phyloP scores from a whole-genome alignment of 2,329 filamentous ascomycete species.

The Fusarium acutatum region DNA sequence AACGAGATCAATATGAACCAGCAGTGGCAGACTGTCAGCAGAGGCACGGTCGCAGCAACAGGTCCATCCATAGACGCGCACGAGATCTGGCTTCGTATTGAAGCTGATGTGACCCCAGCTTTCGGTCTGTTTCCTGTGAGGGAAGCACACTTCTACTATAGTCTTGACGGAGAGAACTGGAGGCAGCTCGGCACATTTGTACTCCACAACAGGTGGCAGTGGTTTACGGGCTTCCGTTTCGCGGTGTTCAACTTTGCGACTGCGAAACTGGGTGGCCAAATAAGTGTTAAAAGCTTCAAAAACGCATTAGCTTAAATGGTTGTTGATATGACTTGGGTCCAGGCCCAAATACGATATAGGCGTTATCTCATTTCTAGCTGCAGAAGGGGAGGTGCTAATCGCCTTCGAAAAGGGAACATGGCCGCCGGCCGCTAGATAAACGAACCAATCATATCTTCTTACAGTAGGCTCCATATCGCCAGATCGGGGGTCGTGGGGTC shows the following conservation, averaged over 20 bases:
- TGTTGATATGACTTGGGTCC: no score
- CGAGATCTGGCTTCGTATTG: background rate
- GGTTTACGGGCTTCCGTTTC: background rate
- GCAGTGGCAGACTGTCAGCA: background rate
- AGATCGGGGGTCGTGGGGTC: background rate
- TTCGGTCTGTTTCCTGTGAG: background rate
- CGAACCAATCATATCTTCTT: background rate
- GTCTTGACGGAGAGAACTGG: background rate
- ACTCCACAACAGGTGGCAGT: background rate
- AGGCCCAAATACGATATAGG: fast-evolving
- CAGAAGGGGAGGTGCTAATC: background rate
- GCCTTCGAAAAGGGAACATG: background rate
- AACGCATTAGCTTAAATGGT: background rate
- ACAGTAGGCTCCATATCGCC: background rate
- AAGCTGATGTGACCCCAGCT: background rate
- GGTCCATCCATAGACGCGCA: background rate
- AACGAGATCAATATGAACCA: background rate
- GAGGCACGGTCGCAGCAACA: background rate
- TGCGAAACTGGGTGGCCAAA: background rate
- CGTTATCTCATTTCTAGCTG: background rate
- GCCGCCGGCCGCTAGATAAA: background rate
- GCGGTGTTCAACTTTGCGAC: background rate
- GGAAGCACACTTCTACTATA: background rate
- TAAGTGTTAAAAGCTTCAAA: background rate
- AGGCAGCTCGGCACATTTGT: background rate